Conservation (phyloP, 148 eudicot genomes). For the Amaranthus palmeri region DNA sequence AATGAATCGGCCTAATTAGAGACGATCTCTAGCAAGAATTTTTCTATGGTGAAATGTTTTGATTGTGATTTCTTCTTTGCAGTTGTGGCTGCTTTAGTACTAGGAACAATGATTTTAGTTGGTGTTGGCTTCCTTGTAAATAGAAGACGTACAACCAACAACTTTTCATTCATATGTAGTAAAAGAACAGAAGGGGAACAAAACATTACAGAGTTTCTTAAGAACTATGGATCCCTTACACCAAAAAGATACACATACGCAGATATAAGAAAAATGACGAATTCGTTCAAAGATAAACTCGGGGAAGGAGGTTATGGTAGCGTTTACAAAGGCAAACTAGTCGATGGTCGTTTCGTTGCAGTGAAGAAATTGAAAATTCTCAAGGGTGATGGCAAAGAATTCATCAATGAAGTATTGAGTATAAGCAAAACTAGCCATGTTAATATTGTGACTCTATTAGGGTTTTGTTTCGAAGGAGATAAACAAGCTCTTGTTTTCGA, state of each 20-base stretch:
- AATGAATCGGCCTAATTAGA: too few species aligned
- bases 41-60: too few species aligned
- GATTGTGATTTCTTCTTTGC: too few species aligned
- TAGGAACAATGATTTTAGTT: too few species aligned
- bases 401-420: conserved; percentile 54
- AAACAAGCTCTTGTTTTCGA: conserved; percentile 59
- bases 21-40: too few species aligned
- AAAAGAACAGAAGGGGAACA: too few species aligned
- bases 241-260: conserved; percentile 26
- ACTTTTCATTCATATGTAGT: too few species aligned
- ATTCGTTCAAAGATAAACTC: conserved; percentile 49
- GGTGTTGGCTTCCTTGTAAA: too few species aligned
- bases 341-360: conserved; percentile 63
- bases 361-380: conserved; percentile 40
- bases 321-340: conserved; percentile 57
- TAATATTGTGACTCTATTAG: conserved; percentile 48
- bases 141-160: too few species aligned
- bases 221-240: too few species aligned
- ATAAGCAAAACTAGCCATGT: conserved; percentile 54
- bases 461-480: conserved; percentile 57
- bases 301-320: conserved; percentile 79
- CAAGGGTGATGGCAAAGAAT: conserved; percentile 8
- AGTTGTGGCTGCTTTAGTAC: too few species aligned
- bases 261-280: conserved; percentile 56
- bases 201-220: too few species aligned